A percentile compares a stretch with the other conserved stretches of the same genome.
Evolutionary conservation across 2,329 filamentous ascomycete genomes (phyloP).

Genomic region (Septoria petroselini): DNA sequence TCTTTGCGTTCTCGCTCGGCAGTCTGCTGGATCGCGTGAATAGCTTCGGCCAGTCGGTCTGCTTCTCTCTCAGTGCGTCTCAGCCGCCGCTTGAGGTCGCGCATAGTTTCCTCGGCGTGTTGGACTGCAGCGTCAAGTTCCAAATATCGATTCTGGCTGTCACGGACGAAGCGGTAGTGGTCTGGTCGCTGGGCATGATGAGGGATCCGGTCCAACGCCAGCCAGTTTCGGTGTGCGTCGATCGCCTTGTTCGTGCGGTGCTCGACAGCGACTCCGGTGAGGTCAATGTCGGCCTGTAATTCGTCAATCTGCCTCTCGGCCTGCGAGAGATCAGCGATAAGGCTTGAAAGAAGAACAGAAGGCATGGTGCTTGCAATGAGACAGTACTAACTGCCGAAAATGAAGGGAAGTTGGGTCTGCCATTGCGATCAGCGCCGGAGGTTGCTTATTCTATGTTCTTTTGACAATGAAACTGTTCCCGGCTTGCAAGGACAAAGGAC

Average conservation of each 20-base stretch:
- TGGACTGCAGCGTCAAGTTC: not conserved
- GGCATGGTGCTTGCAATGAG: not conserved
- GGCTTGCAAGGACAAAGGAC: no score
- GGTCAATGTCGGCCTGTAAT: not conserved
- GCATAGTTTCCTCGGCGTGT: not conserved
- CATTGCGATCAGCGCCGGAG: no score
- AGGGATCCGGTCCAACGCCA: not conserved
- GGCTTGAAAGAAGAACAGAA: not conserved
- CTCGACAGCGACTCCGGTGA: not conserved
- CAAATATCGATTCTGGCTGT: not conserved
- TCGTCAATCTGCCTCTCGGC: slow-evolving; percentile 2
- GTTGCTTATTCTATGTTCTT: no score
- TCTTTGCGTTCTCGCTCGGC: not conserved
- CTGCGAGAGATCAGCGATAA: slow-evolving; percentile 1
- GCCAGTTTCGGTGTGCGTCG: not conserved
- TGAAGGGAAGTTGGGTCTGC: no score
- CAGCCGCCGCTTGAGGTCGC: not conserved
- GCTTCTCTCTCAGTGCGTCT: not conserved
- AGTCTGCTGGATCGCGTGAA: no score
- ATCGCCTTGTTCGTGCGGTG: not conserved
- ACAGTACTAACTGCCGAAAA: no score
- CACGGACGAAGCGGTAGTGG: not conserved
- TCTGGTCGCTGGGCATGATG: not conserved
- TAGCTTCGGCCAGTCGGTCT: no score
- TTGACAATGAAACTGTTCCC: no score